phyloP scores from a whole-genome alignment of 2,329 filamentous ascomycete genomes.

The Trichoderma semiorbis region DNA sequence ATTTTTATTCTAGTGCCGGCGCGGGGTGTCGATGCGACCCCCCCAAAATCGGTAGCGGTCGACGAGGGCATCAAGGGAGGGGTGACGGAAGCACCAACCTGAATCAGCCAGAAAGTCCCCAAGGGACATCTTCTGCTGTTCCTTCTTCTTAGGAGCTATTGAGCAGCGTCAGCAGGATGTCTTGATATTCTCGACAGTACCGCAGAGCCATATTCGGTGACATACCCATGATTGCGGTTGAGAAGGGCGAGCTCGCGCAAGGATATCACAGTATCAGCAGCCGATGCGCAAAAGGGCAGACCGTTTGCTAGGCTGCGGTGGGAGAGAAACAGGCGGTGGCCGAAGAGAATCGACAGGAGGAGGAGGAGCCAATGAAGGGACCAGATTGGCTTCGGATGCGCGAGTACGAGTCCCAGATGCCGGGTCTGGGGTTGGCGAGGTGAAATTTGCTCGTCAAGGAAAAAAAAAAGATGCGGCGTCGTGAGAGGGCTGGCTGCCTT shows the following conservation, averaged over 20 bases:
- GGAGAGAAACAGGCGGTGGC: slow-evolving; percentile 5
- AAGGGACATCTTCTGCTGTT: slow-evolving; percentile 95
- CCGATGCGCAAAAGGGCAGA: slow-evolving; percentile 38
- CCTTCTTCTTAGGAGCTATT: slow-evolving; percentile 86
- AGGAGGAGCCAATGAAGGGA: slow-evolving; percentile 17
- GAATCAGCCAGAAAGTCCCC: slow-evolving; percentile 92
- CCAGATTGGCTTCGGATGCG: slow-evolving; percentile 24
- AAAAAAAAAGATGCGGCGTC: slow-evolving; percentile 37
- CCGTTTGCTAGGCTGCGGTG: background rate
- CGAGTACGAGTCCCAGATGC: slow-evolving; percentile 35
- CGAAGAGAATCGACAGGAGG: slow-evolving; percentile 2
- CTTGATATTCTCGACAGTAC: background rate
- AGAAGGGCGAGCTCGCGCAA: slow-evolving; percentile 45
- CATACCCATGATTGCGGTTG: slow-evolving; percentile 62
- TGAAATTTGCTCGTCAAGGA: slow-evolving; percentile 43
- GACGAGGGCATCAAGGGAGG: slow-evolving; percentile 25
- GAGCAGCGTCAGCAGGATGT: slow-evolving; percentile 21
- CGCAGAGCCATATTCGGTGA: slow-evolving; percentile 20
- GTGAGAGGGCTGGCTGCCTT: slow-evolving; percentile 41
- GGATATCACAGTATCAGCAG: slow-evolving; percentile 31
- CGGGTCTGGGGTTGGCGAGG: slow-evolving; percentile 42
- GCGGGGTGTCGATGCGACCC: slow-evolving; percentile 23
- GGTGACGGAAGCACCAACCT: slow-evolving; percentile 57
- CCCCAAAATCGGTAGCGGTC: slow-evolving; percentile 20
- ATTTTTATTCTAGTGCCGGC: slow-evolving; percentile 30